A percentile compares a stretch with the other conserved stretches of the same genome.
Conservation (phyloP, 2,329 filamentous ascomycete genomes). For the Ceratocystis diversiconidia region DNA sequence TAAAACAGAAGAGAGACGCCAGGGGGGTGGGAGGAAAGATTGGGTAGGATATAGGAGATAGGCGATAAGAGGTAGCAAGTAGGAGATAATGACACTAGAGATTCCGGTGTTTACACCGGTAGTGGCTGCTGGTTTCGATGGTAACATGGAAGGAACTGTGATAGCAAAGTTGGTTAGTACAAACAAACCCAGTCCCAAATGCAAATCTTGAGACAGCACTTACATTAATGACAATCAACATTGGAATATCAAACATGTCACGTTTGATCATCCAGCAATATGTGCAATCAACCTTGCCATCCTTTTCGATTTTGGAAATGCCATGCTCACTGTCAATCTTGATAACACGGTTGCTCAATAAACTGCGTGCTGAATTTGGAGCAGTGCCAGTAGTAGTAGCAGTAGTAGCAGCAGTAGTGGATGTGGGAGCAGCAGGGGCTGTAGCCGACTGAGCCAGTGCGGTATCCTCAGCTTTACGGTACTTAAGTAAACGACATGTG, state of each 20-base stretch:
- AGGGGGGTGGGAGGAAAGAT: no score
- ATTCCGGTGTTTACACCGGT: slow-evolving; percentile 30
- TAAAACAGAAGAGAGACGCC: background rate
- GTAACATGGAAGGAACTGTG: slow-evolving; percentile 46
- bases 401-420: slow-evolving; percentile 19
- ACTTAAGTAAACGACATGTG: slow-evolving; percentile 77
- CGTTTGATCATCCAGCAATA: slow-evolving; percentile 96
- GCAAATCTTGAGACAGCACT: slow-evolving; percentile 31
- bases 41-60: no score
- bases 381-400: slow-evolving; percentile 21
- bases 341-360: slow-evolving; percentile 45
- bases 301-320: slow-evolving; percentile 67
- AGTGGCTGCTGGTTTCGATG: slow-evolving; percentile 43
- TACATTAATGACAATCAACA: slow-evolving; percentile 97
- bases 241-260: slow-evolving; percentile 95
- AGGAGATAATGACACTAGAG: background rate
- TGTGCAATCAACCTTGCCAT: slow-evolving; percentile 85
- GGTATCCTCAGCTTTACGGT: slow-evolving; percentile 38
- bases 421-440: background rate
- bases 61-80: background rate
- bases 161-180: background rate
- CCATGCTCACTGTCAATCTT: slow-evolving; percentile 59
- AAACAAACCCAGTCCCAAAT: background rate
- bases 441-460: slow-evolving; percentile 18
- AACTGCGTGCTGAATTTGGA: slow-evolving; percentile 24